phyloP scores from a whole-genome alignment of 2,329 filamentous ascomycete species.

The Neodidymelliopsis sp. region DNA sequence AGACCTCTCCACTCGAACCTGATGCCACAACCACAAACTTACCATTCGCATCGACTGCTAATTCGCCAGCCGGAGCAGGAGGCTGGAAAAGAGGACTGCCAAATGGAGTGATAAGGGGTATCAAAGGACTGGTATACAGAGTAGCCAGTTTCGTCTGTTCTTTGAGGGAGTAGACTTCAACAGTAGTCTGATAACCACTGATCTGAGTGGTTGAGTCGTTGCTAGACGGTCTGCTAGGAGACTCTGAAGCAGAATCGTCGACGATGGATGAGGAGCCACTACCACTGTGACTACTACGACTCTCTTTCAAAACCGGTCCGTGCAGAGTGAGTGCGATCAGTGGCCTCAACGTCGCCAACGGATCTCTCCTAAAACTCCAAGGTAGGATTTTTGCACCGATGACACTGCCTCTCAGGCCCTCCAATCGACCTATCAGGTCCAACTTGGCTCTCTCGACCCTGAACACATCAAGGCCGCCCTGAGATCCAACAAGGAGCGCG shows the following conservation, averaged over 20 bases:
- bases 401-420: conserved; percentile 80
- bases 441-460: conserved; percentile 75
- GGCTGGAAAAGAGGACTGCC: conserved; percentile 70
- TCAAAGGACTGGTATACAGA: conserved; percentile 73
- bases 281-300: conserved; percentile 44
- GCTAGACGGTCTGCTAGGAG: conserved; percentile 46
- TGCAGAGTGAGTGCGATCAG: conserved; percentile 82
- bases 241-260: conserved; percentile 48
- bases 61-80: conserved; percentile 73
- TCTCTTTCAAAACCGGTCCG: conserved; percentile 69
- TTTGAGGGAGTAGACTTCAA: conserved; percentile 86
- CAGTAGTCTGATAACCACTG: conserved; percentile 80
- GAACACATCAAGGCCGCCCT: conserved; percentile 80
- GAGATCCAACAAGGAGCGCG: conserved; percentile 77
- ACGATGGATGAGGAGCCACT: conserved; percentile 47
- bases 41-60: conserved; percentile 76
- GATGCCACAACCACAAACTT: conserved; percentile 79
- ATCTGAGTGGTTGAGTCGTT: conserved; percentile 48
- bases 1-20: conserved; percentile 85
- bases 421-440: conserved; percentile 73
- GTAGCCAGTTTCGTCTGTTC: conserved; percentile 76
- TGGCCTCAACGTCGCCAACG: conserved; percentile 66
- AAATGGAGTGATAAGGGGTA: conserved; percentile 64
- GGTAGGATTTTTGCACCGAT: conserved; percentile 83
- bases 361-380: conserved; percentile 66